Evolutionary conservation across 192 early-diverging fungal genomes (phyloP).

Genomic region (Gigaspora rosea): DNA sequence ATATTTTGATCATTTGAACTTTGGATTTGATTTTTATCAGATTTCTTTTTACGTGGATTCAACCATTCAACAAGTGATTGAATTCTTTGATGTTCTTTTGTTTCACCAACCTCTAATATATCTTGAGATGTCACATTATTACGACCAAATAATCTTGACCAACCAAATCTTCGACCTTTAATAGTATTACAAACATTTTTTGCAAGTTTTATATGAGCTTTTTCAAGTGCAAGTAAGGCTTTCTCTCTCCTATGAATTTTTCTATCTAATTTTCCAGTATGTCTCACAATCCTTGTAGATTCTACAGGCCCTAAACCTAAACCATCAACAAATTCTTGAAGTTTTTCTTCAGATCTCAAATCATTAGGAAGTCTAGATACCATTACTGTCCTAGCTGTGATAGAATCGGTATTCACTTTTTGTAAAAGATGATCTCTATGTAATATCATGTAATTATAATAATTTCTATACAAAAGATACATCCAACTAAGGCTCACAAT

Average conservation of each 20-base stretch:
- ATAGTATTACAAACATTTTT: slow-evolving; percentile 34
- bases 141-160: neutral
- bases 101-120: neutral
- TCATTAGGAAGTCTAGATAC: slow-evolving; percentile 53
- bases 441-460: slow-evolving; percentile 56
- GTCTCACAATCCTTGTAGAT: slow-evolving; percentile 52
- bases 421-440: slow-evolving; percentile 44
- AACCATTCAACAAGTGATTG: slow-evolving; percentile 2
- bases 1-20: neutral
- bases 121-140: neutral
- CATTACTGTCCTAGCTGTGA: slow-evolving; percentile 53
- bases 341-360: slow-evolving; percentile 51
- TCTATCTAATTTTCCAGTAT: slow-evolving; percentile 49
- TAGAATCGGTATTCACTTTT: slow-evolving; percentile 41
- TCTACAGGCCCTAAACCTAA: slow-evolving; percentile 59
- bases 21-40: neutral
- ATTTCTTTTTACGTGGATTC: neutral
- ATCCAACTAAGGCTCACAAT: slow-evolving; percentile 53
- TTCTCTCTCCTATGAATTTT: slow-evolving; percentile 46
- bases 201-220: slow-evolving; percentile 51
- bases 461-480: slow-evolving; percentile 57
- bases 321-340: slow-evolving; percentile 54
- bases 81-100: slow-evolving; percentile 13
- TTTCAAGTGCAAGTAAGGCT: slow-evolving; percentile 47
- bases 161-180: slow-evolving; percentile 25